Evolutionary conservation across 1,284 basidiomycete genomes (phyloP).

Genomic region (Paramarasmius palmivorus): DNA sequence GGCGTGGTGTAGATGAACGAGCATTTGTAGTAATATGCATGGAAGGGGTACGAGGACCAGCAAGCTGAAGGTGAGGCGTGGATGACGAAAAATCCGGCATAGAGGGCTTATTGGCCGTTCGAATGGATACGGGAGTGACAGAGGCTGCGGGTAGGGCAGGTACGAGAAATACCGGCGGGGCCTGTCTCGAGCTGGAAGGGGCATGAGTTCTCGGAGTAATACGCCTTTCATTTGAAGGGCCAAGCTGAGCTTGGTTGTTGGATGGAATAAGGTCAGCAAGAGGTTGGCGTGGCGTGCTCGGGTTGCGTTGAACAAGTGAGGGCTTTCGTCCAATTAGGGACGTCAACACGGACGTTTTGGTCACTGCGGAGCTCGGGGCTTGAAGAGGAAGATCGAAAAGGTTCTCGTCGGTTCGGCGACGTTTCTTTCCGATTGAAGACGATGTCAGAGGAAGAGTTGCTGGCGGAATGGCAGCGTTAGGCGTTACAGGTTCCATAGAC

Average conservation of each 20-base stretch:
- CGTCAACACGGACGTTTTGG: slow-evolving; percentile 2
- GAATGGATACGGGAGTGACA: too few relatives aligned
- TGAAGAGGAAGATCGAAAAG: not conserved
- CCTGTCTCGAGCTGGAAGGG: not conserved
- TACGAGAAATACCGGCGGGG: not conserved
- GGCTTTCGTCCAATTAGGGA: not conserved
- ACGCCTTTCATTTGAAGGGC: not conserved
- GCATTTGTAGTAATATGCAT: too few relatives aligned
- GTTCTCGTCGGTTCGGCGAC: slow-evolving; percentile 14
- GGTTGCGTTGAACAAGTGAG: slow-evolving; percentile 6
- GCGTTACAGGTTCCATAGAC: not conserved
- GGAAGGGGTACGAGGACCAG: too few relatives aligned
- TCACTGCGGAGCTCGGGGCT: not conserved
- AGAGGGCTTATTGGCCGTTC: too few relatives aligned
- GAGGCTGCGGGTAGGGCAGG: not conserved
- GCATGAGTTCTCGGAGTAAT: not conserved
- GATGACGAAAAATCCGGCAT: too few relatives aligned
- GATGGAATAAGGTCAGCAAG: slow-evolving; percentile 14
- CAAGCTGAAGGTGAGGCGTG: too few relatives aligned
- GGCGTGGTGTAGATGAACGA: too few relatives aligned
- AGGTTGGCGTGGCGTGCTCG: slow-evolving; percentile 18
- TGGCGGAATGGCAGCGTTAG: not conserved
- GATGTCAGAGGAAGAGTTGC: not conserved
- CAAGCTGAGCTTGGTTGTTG: slow-evolving; percentile 3
- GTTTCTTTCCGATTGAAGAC: slow-evolving; percentile 5